A percentile compares a stretch with the other conserved stretches of the same genome.
Conservation (phyloP, 2,329 filamentous ascomycete genomes). For the Aspergillus fructus region DNA sequence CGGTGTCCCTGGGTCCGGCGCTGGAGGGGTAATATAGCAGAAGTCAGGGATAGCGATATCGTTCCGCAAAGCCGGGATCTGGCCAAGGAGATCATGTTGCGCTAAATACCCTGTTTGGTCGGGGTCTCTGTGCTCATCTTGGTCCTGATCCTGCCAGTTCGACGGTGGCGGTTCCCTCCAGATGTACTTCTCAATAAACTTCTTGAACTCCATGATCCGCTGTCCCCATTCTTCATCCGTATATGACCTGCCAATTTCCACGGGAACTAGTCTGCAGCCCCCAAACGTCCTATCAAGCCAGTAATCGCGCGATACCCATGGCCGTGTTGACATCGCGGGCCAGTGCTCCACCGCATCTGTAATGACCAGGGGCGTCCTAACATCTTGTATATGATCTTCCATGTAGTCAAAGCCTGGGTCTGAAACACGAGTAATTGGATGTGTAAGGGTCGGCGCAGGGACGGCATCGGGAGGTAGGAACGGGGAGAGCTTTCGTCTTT, state of each 20-base stretch:
- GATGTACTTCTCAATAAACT: conserved; percentile 68
- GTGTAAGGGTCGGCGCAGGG: conserved; percentile 33
- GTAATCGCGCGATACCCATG: conserved; percentile 74
- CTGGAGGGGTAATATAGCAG: conserved; percentile 71
- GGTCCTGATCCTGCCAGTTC: background rate
- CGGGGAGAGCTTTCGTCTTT: conserved; percentile 34
- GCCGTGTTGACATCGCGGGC: conserved; percentile 68
- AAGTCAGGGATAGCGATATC: conserved; percentile 83
- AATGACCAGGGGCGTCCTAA: conserved; percentile 66
- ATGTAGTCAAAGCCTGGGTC: conserved; percentile 60
- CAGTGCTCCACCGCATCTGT: conserved; percentile 65
- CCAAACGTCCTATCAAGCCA: conserved; percentile 71
- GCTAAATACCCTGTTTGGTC: conserved; percentile 73
- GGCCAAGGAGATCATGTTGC: conserved; percentile 82
- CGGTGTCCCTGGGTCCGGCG: conserved; percentile 50
- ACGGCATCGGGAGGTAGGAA: conserved; percentile 35
- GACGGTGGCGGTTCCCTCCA: conserved; percentile 21
- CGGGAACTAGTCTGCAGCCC: conserved; percentile 76
- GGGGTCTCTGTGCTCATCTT: conserved; percentile 9
- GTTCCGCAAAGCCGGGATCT: conserved; percentile 72
- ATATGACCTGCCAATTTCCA: conserved; percentile 85
- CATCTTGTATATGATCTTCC: conserved; percentile 56
- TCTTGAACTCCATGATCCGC: conserved; percentile 69
- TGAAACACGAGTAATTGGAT: conserved; percentile 41
- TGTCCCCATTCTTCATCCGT: conserved; percentile 84